Base-by-base conservation (phyloP, 2,329 filamentous ascomycete genomes). In the Monosporascus sp. region DNA sequence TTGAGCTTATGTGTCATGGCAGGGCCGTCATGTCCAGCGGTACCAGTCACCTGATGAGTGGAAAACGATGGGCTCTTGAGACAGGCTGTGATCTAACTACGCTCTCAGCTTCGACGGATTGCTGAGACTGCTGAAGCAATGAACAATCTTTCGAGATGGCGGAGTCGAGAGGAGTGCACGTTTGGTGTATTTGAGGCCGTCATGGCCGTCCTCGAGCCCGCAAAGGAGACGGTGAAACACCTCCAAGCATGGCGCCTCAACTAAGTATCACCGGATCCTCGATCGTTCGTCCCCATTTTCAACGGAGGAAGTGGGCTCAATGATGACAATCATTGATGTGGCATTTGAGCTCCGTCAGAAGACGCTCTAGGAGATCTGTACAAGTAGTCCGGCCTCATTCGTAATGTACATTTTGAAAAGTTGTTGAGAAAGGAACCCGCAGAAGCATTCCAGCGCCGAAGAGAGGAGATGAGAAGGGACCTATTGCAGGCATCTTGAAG, bases 381-480 rank as follows among this genome's bases (percentile, higher is more conserved):
- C 57, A 15, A 52, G 52, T 6, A 64, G 73, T 25, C 65, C 69
- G 5, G 11, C 56, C 3, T 8, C 54, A 4, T 70, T 53, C 66
- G 72, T 6, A 63, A 72, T 38, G 2, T 74, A 6, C 70, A 75
- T 44, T 63, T 73, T 9, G 71, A 75, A 53, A 68, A 69, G 36
- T 62, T 75, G 6, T 50, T 74, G 31, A 68, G 71, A 9, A 54
- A 55, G 2, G 63, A 70, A 27, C 60, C 74, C 3, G 57, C 67
- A 6, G 27, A 44, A 1, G 62, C 60, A 7, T 74, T 74, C 55
- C 51, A 62, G 36, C 25, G 38, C 17, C 63, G 62, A 44, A 65
- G 66, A 46, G 37, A 54, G 5, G 41, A 50, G 2, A 65, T 74
- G 44, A 61, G 57, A 34, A 20, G 54, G 3, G 25, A 56, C 3